Evolutionary conservation across 2,329 filamentous ascomycete species (phyloP).

Genomic region (Alternaria metachromatica): DNA sequence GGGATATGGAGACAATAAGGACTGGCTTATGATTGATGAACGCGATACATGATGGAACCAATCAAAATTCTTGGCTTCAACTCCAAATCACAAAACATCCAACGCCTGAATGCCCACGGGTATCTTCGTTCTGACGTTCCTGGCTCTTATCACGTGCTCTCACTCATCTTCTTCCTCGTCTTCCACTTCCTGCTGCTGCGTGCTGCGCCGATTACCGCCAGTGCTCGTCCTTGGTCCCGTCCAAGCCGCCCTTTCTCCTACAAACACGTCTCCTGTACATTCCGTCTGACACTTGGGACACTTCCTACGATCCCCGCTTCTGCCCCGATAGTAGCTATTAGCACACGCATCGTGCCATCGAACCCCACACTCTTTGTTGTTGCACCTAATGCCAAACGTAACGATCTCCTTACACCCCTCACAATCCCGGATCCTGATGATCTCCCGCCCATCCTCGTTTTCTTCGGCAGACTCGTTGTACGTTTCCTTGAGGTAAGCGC

Average conservation of each 20-base stretch:
- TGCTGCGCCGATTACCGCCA: conserved; percentile 8
- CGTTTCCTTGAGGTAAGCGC: conserved; percentile 81
- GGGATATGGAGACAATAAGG: not conserved
- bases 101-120: not conserved
- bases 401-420: conserved; percentile 89
- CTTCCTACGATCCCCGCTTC: conserved; percentile 18
- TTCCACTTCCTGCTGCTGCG: not conserved
- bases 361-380: conserved; percentile 36
- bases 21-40: not conserved
- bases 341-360: conserved; percentile 46
- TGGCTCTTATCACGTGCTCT: conserved; percentile 2
- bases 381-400: conserved; percentile 62
- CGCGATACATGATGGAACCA: not conserved
- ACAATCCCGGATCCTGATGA: conserved; percentile 80
- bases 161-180: conserved; percentile 13
- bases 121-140: not conserved
- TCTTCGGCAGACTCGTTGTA: conserved; percentile 76
- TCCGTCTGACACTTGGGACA: conserved; percentile 43
- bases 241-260: conserved; percentile 42
- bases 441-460: conserved; percentile 58
- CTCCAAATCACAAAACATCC: not conserved
- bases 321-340: conserved; percentile 36
- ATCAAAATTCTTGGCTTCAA: not conserved
- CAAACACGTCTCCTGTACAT: conserved; percentile 60
- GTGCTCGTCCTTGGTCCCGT: conserved; percentile 13